Conservation (phyloP, 1,139 yeast genomes). For the Scheffersomyces stambukii region DNA sequence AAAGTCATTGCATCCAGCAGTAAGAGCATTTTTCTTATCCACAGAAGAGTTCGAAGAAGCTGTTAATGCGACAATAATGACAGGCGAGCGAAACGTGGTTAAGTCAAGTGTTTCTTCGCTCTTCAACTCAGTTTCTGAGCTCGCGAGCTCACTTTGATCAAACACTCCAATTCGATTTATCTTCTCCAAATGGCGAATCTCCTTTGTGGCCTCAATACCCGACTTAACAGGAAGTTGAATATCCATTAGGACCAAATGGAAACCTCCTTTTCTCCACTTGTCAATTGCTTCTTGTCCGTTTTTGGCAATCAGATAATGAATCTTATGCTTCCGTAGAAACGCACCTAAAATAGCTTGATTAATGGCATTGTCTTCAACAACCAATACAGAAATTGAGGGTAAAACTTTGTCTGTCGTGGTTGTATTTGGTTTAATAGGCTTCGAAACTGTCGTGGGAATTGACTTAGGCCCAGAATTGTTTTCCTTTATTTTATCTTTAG, state of each 20-base stretch:
- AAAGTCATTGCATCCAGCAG: slow-evolving; percentile 96
- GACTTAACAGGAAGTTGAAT: slow-evolving; percentile 55
- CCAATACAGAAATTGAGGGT: slow-evolving; percentile 84
- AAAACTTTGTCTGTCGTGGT: slow-evolving; percentile 44
- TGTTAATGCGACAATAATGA: slow-evolving; percentile 91
- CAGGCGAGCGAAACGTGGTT: slow-evolving; percentile 74
- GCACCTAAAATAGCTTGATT: slow-evolving; percentile 92
- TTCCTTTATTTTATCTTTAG: neutral
- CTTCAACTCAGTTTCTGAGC: slow-evolving; percentile 19
- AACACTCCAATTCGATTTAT: slow-evolving; percentile 80
- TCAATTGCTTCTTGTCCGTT: slow-evolving; percentile 50
- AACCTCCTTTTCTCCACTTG: slow-evolving; percentile 34
- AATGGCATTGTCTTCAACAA: slow-evolving; percentile 94
- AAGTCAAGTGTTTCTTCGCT: slow-evolving; percentile 50
- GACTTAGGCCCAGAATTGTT: slow-evolving; percentile 1
- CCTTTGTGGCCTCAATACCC: slow-evolving; percentile 45
- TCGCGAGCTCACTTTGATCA: slow-evolving; percentile 41
- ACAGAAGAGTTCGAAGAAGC: slow-evolving; percentile 81
- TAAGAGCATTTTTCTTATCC: slow-evolving; percentile 85
- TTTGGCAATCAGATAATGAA: slow-evolving; percentile 70
- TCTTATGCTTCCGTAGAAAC: slow-evolving; percentile 81
- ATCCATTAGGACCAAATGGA: slow-evolving; percentile 52
- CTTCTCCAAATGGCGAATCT: slow-evolving; percentile 66
- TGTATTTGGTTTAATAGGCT: slow-evolving; percentile 7
- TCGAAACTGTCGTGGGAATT: slow-evolving; percentile 1